Conservation (phyloP, 371 early-diverging fungal species). For the Rhizopus stolonifer region DNA sequence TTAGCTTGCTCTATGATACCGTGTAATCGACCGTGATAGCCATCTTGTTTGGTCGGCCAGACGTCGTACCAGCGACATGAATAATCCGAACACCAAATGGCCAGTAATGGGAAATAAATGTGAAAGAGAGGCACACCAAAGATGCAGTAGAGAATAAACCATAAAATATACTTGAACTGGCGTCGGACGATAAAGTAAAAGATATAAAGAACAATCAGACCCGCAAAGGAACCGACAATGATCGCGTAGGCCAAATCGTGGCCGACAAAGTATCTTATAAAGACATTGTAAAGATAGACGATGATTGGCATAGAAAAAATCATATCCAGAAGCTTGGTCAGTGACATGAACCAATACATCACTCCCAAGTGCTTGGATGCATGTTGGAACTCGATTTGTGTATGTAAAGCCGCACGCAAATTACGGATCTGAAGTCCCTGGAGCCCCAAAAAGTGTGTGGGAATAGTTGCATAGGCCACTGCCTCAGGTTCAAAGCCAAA, state of each 20-base stretch:
- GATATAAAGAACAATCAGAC: slow-evolving; percentile 33
- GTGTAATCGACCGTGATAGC: slow-evolving; percentile 34
- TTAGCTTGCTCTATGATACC: too few relatives aligned
- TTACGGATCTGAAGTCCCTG: slow-evolving; percentile 42
- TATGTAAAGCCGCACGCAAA: slow-evolving; percentile 41
- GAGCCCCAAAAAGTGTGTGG: slow-evolving; percentile 37
- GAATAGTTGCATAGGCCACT: slow-evolving; percentile 41
- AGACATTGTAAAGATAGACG: slow-evolving; percentile 39
- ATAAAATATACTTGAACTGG: slow-evolving; percentile 49
- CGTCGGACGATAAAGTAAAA: slow-evolving; percentile 42
- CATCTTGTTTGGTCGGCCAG: slow-evolving; percentile 33
- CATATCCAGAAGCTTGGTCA: slow-evolving; percentile 42
- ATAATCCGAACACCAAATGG: slow-evolving; percentile 38
- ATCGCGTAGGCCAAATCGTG: slow-evolving; percentile 34
- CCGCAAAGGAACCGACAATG: slow-evolving; percentile 36
- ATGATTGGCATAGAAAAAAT: slow-evolving; percentile 44
- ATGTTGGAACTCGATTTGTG: slow-evolving; percentile 41
- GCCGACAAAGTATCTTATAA: slow-evolving; percentile 30
- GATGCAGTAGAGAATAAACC: slow-evolving; percentile 42
- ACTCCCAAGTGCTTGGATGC: slow-evolving; percentile 39
- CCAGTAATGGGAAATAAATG: slow-evolving; percentile 44
- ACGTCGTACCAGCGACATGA: slow-evolving; percentile 47
- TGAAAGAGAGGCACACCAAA: slow-evolving; percentile 41
- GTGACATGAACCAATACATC: slow-evolving; percentile 41
- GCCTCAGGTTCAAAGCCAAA: slow-evolving; percentile 54